A percentile compares a stretch with the other conserved stretches of the same genome.
phyloP scores from a whole-genome alignment of 306 rosid genomes.

The Acacia melanoxylon region DNA sequence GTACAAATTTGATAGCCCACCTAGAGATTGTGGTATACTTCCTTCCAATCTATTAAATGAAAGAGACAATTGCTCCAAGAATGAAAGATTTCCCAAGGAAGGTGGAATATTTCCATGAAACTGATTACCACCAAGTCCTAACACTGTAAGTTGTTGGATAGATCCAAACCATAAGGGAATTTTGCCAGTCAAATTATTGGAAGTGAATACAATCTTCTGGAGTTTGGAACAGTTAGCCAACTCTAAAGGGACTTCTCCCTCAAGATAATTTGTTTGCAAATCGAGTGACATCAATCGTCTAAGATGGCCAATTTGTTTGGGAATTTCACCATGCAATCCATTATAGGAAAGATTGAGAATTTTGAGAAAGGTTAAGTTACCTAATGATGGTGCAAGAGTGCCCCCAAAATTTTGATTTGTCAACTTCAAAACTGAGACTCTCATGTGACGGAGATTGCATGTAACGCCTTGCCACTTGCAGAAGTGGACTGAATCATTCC shows the following conservation, averaged over 20 bases:
- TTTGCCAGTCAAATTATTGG: slow-evolving; percentile 15
- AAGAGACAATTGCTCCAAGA: not conserved
- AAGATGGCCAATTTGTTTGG: slow-evolving; percentile 20
- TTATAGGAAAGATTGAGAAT: not conserved
- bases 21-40: slow-evolving; percentile 19
- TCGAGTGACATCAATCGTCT: slow-evolving; percentile 18
- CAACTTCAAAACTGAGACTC: not conserved
- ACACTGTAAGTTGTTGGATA: not conserved
- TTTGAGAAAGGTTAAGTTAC: slow-evolving; percentile 4
- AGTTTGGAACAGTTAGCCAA: slow-evolving; percentile 5
- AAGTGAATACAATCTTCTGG: not conserved
- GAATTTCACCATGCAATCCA: not conserved
- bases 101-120: slow-evolving; percentile 29
- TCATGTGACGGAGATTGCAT: not conserved
- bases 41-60: slow-evolving; percentile 21
- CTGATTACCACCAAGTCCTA: not conserved
- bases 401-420: slow-evolving; percentile 21
- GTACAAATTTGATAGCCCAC: slow-evolving; percentile 22
- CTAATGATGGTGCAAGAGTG: slow-evolving; percentile 24
- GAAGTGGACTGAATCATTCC: not conserved
- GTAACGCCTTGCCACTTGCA: not conserved
- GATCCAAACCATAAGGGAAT: slow-evolving; percentile 30
- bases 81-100: slow-evolving; percentile 32
- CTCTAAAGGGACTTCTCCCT: slow-evolving; percentile 8
- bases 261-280: not conserved